These are phyloP conservation scores for Alternaria dauci DNA, from an alignment of 2,329 filamentous ascomycete genomes.

Conservation along the genomic window DNA sequence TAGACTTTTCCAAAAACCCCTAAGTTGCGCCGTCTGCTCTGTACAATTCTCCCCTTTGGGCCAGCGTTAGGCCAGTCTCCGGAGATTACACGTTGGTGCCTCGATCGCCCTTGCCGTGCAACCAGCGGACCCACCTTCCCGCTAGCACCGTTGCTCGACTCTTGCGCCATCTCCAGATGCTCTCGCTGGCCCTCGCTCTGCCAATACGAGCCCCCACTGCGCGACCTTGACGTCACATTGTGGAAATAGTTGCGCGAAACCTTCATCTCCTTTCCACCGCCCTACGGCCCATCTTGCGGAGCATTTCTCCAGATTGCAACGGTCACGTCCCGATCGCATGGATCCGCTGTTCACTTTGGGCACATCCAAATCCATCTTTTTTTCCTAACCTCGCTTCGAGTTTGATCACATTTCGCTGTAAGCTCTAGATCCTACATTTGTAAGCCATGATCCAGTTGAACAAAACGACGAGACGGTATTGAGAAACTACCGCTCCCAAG, in stretches of 20 bases:
- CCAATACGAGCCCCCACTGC: slow-evolving; percentile 4
- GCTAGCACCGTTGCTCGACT: slow-evolving; percentile 18
- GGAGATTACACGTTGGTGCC: slow-evolving; percentile 37
- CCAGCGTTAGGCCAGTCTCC: slow-evolving; percentile 19
- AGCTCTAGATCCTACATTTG: not conserved
- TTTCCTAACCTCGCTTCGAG: not conserved
- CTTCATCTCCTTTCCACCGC: slow-evolving; percentile 20
- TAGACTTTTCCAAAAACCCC: not conserved
- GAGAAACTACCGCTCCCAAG: not conserved
- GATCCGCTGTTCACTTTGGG: slow-evolving; percentile 1
- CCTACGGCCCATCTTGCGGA: slow-evolving; percentile 7
- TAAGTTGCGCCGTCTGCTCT: slow-evolving; percentile 6
- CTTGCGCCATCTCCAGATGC: slow-evolving; percentile 15
- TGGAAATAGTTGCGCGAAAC: not conserved
- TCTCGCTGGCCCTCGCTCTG: slow-evolving; percentile 1
- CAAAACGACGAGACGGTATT: not conserved
- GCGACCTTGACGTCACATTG: slow-evolving; percentile 29
- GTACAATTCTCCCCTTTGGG: slow-evolving; percentile 25
- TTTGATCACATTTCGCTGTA: not conserved
- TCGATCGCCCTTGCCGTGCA: slow-evolving; percentile 34
- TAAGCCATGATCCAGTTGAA: not conserved
- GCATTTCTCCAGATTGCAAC: slow-evolving; percentile 5
- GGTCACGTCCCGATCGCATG: not conserved
- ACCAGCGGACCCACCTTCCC: slow-evolving; percentile 25
- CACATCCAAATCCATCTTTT: not conserved